These are phyloP conservation scores for Cenococcum geophilum DNA, from an alignment of 495 filamentous ascomycete genomes.

Conservation along the genomic window DNA sequence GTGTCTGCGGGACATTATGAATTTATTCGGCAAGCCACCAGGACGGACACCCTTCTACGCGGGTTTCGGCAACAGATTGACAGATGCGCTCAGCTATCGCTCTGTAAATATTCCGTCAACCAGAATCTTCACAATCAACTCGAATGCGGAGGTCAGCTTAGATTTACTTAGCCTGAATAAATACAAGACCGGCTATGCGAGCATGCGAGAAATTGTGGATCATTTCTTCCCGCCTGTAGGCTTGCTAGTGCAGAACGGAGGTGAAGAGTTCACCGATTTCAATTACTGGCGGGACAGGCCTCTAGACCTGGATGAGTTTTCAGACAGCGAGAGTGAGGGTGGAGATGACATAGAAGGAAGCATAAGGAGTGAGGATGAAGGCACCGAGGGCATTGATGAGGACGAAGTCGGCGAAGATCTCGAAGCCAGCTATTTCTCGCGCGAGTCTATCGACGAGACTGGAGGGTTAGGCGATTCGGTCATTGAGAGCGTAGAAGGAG, in stretches of 20 bases:
- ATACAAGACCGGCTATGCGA: constrained; percentile 93
- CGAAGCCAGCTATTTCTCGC: constrained; percentile 33
- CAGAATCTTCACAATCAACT: constrained; percentile 98
- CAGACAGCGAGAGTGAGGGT: constrained; percentile 35
- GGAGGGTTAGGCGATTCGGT: constrained; percentile 30
- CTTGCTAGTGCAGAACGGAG: constrained; percentile 36
- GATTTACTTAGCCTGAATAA: constrained; percentile 88
- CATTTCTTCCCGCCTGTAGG: constrained; percentile 67
- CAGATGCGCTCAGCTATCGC: constrained; percentile 92
- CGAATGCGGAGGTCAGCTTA: constrained; percentile 90
- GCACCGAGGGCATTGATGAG: constrained; percentile 21
- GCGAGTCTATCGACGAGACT: constrained; percentile 33
- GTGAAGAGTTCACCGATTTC: constrained; percentile 42
- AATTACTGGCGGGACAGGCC: constrained; percentile 42
- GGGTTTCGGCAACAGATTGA: constrained; percentile 94
- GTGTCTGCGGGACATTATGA: constrained; percentile 86
- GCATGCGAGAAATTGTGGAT: constrained; percentile 90
- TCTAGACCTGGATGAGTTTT: constrained; percentile 37
- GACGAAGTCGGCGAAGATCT: constrained; percentile 39
- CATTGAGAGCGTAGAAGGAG: constrained; percentile 34
- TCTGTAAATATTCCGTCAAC: constrained; percentile 90
- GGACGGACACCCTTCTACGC: constrained; percentile 73
- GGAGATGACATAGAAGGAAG: constrained; percentile 42
- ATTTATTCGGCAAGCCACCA: constrained; percentile 59
- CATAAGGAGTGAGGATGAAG: constrained; percentile 42